Base-by-base conservation (phyloP, 2,329 filamentous ascomycete species). In the Aspergillus quadricinctus region DNA sequence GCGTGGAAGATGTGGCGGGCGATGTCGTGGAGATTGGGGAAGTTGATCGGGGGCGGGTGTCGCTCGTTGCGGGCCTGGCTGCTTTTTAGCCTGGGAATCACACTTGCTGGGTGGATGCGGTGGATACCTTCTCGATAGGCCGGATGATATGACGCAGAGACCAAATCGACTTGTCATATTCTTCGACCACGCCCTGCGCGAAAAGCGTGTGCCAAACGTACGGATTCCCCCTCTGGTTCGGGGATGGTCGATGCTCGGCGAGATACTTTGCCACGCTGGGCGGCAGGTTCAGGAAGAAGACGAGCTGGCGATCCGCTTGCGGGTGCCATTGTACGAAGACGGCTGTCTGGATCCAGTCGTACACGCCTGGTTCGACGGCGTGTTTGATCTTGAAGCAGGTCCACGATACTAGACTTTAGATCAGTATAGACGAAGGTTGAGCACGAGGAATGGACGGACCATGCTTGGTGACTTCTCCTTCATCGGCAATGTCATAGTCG, bases 1-100 rank as follows among this genome's bases (percentile, higher is more conserved):
- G 60, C 64, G 50, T 73, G 69, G 25, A 70, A 67, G 23, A 65
- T 63, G 54, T 74, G 71, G 10, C 71, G 61, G 4, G 65, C 66
- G 46, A 68, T 65, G 27, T 74, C 66, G 55, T 74, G 70, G 1
- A 72, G 64, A 11, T 59, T 53, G 10, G 59, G 60, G 53, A 69
- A 69, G 28, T 68, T 52, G 5, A 54, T 57, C 19, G 55, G 49
- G 8, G 57, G 49, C 11, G 54, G 49, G 3, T 46, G 50, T 4
- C 29, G 17, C 7, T 54, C 17, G 25, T 57, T 54, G 46, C 63
- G 55, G 21, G 43, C 50, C 63, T 65, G 31, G 27, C 23, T 7
- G 21, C 23, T 9, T 29, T n/a, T 21, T 19, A 25, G 11, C 6
- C 10, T 29, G 28, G 28, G 28, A 29, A 10, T 27, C 19, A 8